A percentile compares a stretch with the other conserved stretches of the same genome.
Evolutionary conservation across 305 asterid genomes (phyloP).

Genomic region (Solanum hybrid): DNA sequence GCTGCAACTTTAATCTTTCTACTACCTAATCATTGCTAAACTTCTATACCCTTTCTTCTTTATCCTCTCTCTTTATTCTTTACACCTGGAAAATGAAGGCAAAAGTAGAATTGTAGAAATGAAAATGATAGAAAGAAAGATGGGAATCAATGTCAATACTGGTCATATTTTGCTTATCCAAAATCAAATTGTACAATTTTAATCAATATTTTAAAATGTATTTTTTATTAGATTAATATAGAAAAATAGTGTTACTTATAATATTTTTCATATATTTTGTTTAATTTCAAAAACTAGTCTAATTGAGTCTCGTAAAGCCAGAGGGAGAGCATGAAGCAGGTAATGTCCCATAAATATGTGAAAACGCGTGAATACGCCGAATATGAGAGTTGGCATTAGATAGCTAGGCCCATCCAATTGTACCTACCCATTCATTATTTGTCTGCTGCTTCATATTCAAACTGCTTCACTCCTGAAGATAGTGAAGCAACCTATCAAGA

Average conservation of each 20-base stretch:
- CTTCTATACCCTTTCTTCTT: neutral
- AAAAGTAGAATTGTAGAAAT: neutral
- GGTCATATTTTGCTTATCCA: neutral
- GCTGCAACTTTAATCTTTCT: neutral
- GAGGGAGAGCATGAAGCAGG: neutral
- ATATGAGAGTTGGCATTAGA: constrained; percentile 14
- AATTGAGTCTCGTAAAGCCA: neutral
- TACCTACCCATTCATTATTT: neutral
- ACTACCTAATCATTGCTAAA: neutral
- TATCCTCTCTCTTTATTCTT: neutral
- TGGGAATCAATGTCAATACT: neutral
- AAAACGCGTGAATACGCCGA: constrained; percentile 45
- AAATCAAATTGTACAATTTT: neutral
- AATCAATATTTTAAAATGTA: neutral
- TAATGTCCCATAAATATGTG: constrained; percentile 23
- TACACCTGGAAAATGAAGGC: neutral
- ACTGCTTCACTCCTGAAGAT: neutral
- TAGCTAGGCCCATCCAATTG: constrained; percentile 9
- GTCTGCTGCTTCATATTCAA: neutral
- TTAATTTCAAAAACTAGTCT: too few relatives aligned
- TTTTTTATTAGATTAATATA: too few relatives aligned
- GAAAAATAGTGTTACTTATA: too few relatives aligned
- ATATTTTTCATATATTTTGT: neutral
- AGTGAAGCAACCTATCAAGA: neutral
- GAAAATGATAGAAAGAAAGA: neutral